These are phyloP conservation scores for Chytridiales sp. DNA, from an alignment of 371 early-diverging fungal genomes.

Conservation along the genomic window DNA sequence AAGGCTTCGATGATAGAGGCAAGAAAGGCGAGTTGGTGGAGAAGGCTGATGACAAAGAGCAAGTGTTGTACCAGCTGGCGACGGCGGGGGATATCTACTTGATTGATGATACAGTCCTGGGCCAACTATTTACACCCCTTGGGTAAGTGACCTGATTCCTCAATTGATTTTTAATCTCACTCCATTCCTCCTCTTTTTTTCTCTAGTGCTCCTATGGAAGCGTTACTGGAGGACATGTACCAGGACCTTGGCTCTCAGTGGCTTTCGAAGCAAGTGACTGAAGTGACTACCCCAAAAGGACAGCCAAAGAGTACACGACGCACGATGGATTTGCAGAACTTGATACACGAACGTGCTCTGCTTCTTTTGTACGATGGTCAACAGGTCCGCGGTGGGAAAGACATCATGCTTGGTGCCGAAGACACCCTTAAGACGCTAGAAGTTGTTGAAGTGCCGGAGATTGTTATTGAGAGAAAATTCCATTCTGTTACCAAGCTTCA, in stretches of 20 bases:
- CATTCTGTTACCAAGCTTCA: conserved; percentile 56
- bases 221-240: conserved; percentile 47
- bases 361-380: conserved; percentile 69
- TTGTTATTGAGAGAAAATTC: conserved; percentile 68
- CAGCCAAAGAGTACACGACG: conserved; percentile 44
- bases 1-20: too few relatives aligned
- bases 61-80: conserved; percentile 60
- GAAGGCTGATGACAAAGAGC: conserved; percentile 31
- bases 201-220: conserved; percentile 39
- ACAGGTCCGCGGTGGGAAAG: conserved; percentile 35
- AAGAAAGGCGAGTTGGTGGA: too few relatives aligned
- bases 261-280: conserved; percentile 60
- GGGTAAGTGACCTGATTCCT: conserved; percentile 12
- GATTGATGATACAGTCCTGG: conserved; percentile 74
- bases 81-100: conserved; percentile 72
- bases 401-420: conserved; percentile 37
- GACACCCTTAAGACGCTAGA: conserved; percentile 38
- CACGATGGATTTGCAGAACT: conserved; percentile 59
- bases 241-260: conserved; percentile 65
- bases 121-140: conserved; percentile 75
- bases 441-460: conserved; percentile 55
- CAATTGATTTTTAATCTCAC: background rate
- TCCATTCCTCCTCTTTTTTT: background rate
- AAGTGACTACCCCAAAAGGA: conserved; percentile 18
- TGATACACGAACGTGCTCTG: conserved; percentile 77